These are phyloP conservation scores for Naganishia vaughanmartiniae DNA, from an alignment of 768 basidiomycete genomes.

Conservation along the genomic window DNA sequence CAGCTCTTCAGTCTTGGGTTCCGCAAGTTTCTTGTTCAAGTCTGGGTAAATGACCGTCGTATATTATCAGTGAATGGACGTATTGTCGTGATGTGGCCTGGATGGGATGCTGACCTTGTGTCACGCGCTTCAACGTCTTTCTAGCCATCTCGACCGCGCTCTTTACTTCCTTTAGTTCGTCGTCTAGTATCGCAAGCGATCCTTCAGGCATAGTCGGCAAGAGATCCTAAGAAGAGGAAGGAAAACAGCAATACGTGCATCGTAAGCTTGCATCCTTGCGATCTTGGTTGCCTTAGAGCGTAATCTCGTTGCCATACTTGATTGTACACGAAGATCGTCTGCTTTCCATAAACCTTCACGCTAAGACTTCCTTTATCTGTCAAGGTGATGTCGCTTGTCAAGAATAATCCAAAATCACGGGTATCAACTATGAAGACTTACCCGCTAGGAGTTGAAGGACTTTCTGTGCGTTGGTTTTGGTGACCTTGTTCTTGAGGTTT, in stretches of 20 bases:
- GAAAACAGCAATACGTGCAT: neutral
- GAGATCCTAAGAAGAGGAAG: conserved; percentile 57
- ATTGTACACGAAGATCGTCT: conserved; percentile 80
- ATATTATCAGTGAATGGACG: conserved; percentile 36
- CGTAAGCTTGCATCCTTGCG: neutral
- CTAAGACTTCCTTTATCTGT: conserved; percentile 74
- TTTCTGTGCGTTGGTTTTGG: conserved; percentile 80
- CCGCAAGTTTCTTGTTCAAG: conserved; percentile 62
- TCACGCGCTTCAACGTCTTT: conserved; percentile 62
- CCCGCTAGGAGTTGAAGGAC: conserved; percentile 69
- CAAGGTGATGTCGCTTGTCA: neutral
- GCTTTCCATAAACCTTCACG: conserved; percentile 83
- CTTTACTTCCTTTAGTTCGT: conserved; percentile 37
- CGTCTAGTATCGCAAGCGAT: conserved; percentile 62
- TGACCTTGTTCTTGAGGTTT: conserved; percentile 83
- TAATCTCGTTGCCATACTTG: conserved; percentile 44
- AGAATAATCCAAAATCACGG: neutral
- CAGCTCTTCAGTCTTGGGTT: conserved; percentile 71
- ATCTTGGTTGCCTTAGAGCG: neutral
- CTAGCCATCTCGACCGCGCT: conserved; percentile 36
- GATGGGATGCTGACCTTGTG: conserved; percentile 55
- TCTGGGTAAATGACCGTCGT: conserved; percentile 58
- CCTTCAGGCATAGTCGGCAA: conserved; percentile 65
- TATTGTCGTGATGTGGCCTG: no score
- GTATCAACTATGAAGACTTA: conserved; percentile 27